Evolutionary conservation across 2,329 filamentous ascomycete species (phyloP).

Genomic region (Trichoderma koningiopsis): DNA sequence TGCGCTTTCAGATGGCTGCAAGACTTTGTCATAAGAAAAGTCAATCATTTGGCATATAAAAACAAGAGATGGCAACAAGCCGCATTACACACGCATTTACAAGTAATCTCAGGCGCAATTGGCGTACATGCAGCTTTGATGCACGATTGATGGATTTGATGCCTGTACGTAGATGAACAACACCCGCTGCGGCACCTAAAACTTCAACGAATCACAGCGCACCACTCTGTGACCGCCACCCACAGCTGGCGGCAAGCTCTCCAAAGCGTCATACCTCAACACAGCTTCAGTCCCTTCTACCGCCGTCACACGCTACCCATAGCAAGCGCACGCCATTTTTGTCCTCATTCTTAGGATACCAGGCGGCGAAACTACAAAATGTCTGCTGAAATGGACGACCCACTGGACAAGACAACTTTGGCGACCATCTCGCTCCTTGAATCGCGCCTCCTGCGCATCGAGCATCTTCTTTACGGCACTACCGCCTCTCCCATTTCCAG

Average conservation of each 20-base stretch:
- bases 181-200: background rate
- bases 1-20: background rate
- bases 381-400: constrained; percentile 36
- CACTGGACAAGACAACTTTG: constrained; percentile 55
- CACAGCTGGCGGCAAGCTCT: constrained; percentile 8
- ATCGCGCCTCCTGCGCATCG: constrained; percentile 59
- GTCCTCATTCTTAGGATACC: background rate
- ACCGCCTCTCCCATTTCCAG: constrained; percentile 36
- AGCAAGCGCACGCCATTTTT: background rate
- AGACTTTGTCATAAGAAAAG: background rate
- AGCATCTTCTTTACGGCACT: constrained; percentile 60
- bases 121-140: background rate
- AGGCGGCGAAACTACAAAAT: background rate
- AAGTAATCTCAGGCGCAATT: background rate
- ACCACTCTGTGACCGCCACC: background rate
- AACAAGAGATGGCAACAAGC: no score
- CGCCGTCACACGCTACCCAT: background rate
- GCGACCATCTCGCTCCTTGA: constrained; percentile 60
- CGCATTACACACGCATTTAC: background rate
- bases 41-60: no score
- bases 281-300: background rate
- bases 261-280: constrained; percentile 18
- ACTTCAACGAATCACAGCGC: constrained; percentile 14
- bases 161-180: background rate
- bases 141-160: background rate